Base-by-base conservation (phyloP, 768 basidiomycete species). In the Hericium coralloides region DNA sequence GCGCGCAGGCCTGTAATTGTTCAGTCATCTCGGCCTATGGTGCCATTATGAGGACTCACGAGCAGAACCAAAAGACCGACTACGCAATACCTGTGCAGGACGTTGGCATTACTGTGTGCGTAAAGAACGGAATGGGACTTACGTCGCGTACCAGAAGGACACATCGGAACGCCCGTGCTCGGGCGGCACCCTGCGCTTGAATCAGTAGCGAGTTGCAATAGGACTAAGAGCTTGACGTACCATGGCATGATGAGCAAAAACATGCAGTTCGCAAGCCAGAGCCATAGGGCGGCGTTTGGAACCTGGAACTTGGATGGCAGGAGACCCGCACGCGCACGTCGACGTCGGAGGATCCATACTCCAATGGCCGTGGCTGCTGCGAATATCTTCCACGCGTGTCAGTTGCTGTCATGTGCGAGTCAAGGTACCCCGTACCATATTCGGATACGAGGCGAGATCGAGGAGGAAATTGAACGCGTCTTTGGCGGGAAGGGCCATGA, bases 381-480 rank as follows among this genome's bases (percentile, higher is more conserved):
- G 59, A 72, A 71, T 43, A 72, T 55, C 56, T 68, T 55, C 4
- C 14, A 48, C 25, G 53, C 10, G 20, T 3, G 23, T 41, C 20
- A 25, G 31, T 15, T 17, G 48, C 37, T 57, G 63, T 58, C 9
- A 0, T 31, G 12, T 9, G 31, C 31, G 0, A 31, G 2, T 20
- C 43, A n/a, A 8, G 9, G n/a, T 20, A n/a, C 1, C 2, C 70
- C 64, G 55, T 73, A 74, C 64, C 61, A 69, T 58, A 70, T 70
- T 5, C 68, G 71, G 63, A 68, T 75, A 57, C 63, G 67, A 31
- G 68, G 73, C 59, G 70, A 78, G 59, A 70, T 76, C 64, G 72
- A 76, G 52, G 22, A 64, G 62, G 57, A 74, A 73, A 59, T 64
- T 68, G 62, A 71, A 73, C 6, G 72, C 73, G 51, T 69, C 70